A percentile compares a stretch with the other conserved stretches of the same genome.
Conservation (phyloP, 805 yeast species). For the Candida verbasci region DNA sequence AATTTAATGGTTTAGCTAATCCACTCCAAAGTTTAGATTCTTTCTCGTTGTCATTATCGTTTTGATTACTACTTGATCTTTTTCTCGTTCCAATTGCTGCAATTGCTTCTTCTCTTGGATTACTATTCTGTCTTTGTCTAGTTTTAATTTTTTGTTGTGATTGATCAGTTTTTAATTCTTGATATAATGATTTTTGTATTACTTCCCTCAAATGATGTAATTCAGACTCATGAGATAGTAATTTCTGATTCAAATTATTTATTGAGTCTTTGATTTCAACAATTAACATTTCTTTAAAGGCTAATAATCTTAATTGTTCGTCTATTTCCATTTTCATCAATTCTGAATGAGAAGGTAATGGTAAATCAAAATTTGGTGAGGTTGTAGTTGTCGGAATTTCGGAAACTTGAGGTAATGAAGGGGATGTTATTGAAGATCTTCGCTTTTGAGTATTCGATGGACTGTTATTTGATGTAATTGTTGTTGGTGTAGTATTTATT, state of each 20-base stretch:
- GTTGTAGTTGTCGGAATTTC: not conserved
- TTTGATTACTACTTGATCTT: conserved; percentile 14
- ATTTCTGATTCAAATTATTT: conserved; percentile 35
- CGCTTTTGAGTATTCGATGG: not conserved
- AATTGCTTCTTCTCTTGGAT: conserved; percentile 24
- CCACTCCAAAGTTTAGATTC: conserved; percentile 29
- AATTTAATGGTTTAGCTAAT: conserved; percentile 50
- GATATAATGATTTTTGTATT: conserved; percentile 43
- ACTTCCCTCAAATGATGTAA: conserved; percentile 45
- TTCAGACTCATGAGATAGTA: conserved; percentile 43
- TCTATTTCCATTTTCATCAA: conserved; percentile 38
- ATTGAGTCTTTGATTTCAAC: conserved; percentile 60
- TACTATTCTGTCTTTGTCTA: conserved; percentile 15
- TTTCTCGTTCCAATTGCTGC: conserved; percentile 30
- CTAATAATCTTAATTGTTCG: conserved; percentile 54
- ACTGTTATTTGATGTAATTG: not conserved
- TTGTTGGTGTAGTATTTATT: conserved; percentile 4
- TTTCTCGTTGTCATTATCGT: conserved; percentile 2
- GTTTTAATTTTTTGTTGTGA: not conserved
- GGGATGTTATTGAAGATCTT: conserved; percentile 1
- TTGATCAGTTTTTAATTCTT: conserved; percentile 29
- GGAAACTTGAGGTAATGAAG: conserved; percentile 2
- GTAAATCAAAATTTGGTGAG: conserved; percentile 20
- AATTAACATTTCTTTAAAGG: conserved; percentile 64
- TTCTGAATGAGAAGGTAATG: conserved; percentile 28